Evolutionary conservation across 1,139 yeast species (phyloP), one percentile per base, ranked within the genome.

Genomic region (Geotrichum restrictum): DNA sequence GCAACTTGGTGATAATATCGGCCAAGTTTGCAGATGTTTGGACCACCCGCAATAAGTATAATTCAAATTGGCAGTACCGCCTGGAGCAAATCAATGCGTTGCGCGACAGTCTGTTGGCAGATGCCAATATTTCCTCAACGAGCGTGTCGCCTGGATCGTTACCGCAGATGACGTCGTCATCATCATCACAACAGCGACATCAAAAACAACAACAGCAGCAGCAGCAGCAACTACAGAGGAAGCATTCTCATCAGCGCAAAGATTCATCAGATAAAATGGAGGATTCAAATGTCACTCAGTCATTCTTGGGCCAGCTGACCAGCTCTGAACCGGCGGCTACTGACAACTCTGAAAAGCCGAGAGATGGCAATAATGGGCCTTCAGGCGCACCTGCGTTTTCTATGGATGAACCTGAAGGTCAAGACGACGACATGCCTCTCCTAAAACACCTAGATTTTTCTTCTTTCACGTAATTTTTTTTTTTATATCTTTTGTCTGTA

Each of bases 11-110:
- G 1, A 67, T 84, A 21, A 74, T 82, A 48, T 85, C 89, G 1
- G 78, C 80, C 57, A 83, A 82, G 56, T 85, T 87, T 69, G 89
- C 95, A 0, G 76, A 78, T 27, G 83, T 83, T 13, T 86, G 93
- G 88, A 85, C 83, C 61, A 71, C 76, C 7, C 72, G 74, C 21
- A 82, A 80, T 7, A 71, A 74, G 48, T 81, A 75, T 63, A 71
- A 74, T 8, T 76, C 84, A 27, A 81, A 78, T 62, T 86, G 95
- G 94, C 74, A 80, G 14, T 80, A 79, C 59, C 70, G 95, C 56
- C 76, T 81, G 55, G 77, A 74, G 53, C 88, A 84, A 60, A 75
- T 85, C 46, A 64, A 69, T 19, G 67, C 68, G 14, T 66, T 85
- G 33, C 36, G 32, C 13, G 39, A 43, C 6, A 19, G 16, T 11